phyloP scores from a whole-genome alignment of 176 grass and related monocot species.

The Eleusine coracana region DNA sequence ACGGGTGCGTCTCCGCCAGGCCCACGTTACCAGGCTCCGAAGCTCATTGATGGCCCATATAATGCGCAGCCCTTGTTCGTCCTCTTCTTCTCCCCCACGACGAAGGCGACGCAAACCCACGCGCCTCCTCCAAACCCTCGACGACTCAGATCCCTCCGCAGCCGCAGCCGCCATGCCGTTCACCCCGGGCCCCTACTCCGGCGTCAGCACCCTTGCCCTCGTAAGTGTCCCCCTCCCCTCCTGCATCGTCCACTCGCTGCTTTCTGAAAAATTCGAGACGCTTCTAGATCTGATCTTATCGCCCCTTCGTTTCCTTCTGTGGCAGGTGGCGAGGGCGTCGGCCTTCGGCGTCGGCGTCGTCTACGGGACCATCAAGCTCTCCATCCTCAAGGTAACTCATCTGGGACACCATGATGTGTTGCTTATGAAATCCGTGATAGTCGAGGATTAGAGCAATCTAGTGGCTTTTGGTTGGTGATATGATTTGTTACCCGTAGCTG shows the following conservation, averaged over 20 bases:
- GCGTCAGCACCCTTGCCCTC: slow-evolving; percentile 84
- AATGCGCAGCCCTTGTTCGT: not conserved
- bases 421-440: not conserved
- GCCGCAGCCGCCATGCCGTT: slow-evolving; percentile 62
- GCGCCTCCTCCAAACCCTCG: not conserved
- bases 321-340: slow-evolving; percentile 80
- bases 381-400: slow-evolving; percentile 62
- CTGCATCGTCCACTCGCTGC: not conserved
- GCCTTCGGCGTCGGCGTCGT: slow-evolving; percentile 70
- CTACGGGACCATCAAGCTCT: slow-evolving; percentile 88
- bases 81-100: not conserved
- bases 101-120: not conserved
- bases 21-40: not conserved
- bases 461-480: too few species aligned
- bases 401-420: not conserved
- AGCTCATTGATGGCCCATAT: slow-evolving; percentile 21
- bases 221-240: slow-evolving; percentile 29
- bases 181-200: slow-evolving; percentile 81
- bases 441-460: not conserved
- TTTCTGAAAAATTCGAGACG: not conserved
- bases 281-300: slow-evolving; percentile 30
- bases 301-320: not conserved
- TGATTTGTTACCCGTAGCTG: not conserved
- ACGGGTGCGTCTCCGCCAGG: not conserved
- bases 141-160: slow-evolving; percentile 5